Conservation (phyloP, 2,329 filamentous ascomycete genomes). For the Colletotrichum nymphaeae region DNA sequence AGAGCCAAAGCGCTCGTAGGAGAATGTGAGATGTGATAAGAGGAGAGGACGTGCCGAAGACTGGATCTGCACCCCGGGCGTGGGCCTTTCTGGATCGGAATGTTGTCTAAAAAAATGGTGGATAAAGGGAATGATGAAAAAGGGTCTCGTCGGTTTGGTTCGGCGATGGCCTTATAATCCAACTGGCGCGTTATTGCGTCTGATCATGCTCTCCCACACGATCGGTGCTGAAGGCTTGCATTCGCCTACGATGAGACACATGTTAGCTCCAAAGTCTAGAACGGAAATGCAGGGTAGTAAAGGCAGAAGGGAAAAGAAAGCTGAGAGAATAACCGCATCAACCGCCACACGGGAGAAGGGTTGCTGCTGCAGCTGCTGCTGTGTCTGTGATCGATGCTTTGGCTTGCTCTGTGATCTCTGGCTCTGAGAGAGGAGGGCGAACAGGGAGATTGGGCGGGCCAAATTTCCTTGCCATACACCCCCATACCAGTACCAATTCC, state of each 20-base stretch:
- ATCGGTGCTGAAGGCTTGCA: slow-evolving; percentile 50
- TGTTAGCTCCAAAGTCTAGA: slow-evolving; percentile 12
- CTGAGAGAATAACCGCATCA: background rate
- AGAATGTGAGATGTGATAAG: slow-evolving; percentile 22
- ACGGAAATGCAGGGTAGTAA: background rate
- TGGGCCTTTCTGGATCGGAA: background rate
- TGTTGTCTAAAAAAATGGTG: background rate
- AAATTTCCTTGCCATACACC: slow-evolving; percentile 4
- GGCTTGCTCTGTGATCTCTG: background rate
- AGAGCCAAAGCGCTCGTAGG: background rate
- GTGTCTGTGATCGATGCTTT: background rate
- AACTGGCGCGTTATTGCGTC: slow-evolving; percentile 44
- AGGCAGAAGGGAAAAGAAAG: background rate
- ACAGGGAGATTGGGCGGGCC: background rate
- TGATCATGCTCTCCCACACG: slow-evolving; percentile 51
- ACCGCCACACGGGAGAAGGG: background rate
- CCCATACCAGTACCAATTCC: slow-evolving; percentile 26
- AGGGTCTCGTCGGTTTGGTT: background rate
- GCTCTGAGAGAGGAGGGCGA: too few relatives aligned
- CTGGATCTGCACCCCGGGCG: slow-evolving; percentile 5
- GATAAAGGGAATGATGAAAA: background rate
- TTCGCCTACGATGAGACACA: slow-evolving; percentile 42
- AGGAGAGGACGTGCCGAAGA: background rate
- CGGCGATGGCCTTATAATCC: slow-evolving; percentile 14
- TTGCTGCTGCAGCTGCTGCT: background rate